Evolutionary conservation across 352 stramenopile genomes (phyloP).

Genomic region (Phytopythium vexans): DNA sequence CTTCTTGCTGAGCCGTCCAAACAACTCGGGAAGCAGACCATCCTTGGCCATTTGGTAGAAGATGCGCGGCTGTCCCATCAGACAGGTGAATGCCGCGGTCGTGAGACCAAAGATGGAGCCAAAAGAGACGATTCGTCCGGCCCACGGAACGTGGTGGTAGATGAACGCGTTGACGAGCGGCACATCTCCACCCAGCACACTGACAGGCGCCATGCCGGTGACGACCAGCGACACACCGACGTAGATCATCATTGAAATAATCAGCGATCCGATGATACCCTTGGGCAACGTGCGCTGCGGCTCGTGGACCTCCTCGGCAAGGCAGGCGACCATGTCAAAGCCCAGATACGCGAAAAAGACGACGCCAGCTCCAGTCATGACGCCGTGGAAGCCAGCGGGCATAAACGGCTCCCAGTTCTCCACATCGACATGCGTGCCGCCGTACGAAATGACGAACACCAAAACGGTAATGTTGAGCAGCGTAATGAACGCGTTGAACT

Average conservation of each 20-base stretch:
- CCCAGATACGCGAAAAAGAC: constrained; percentile 92
- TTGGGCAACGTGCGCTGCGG: constrained; percentile 89
- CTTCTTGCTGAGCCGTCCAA: constrained; percentile 52
- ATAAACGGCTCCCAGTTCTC: constrained; percentile 86
- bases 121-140: constrained; percentile 83
- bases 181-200: constrained; percentile 66
- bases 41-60: constrained; percentile 92
- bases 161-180: constrained; percentile 84
- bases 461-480: constrained; percentile 89
- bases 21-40: constrained; percentile 61
- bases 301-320: constrained; percentile 90
- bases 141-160: constrained; percentile 70
- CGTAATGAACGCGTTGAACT: constrained; percentile 90
- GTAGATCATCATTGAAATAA: constrained; percentile 92
- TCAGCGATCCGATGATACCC: constrained; percentile 89
- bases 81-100: constrained; percentile 87
- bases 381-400: constrained; percentile 77
- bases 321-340: constrained; percentile 93
- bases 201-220: constrained; percentile 81
- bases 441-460: constrained; percentile 86
- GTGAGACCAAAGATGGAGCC: constrained; percentile 92
- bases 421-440: constrained; percentile 68
- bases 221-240: constrained; percentile 87
- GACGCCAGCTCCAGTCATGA: constrained; percentile 86
- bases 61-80: constrained; percentile 91